These are phyloP conservation scores for Akanthomyces uredinophilus DNA, from an alignment of 2,329 filamentous ascomycete genomes.

Conservation along the genomic window DNA sequence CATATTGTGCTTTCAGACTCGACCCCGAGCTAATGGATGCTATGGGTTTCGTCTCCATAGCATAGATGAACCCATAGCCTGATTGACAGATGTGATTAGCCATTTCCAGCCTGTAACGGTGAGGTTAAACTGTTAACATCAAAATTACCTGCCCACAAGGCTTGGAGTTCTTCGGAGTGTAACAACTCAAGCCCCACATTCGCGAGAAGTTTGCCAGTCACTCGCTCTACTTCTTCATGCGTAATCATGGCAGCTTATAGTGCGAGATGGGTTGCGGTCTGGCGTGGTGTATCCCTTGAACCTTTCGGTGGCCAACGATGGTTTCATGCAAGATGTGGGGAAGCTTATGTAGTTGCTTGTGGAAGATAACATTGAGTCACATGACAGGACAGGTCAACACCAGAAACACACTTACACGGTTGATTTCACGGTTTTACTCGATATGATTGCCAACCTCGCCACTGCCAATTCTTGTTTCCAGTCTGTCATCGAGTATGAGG, in stretches of 20 bases:
- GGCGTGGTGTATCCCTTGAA: neutral
- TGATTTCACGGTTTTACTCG: too few species aligned
- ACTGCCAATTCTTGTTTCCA: too few species aligned
- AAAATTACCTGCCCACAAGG: slow-evolving; percentile 37
- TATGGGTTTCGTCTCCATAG: slow-evolving; percentile 39
- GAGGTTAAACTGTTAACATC: neutral
- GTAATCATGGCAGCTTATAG: neutral
- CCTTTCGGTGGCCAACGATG: too few species aligned
- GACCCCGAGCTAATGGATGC: slow-evolving; percentile 15
- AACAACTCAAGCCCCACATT: slow-evolving; percentile 36
- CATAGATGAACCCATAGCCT: slow-evolving; percentile 52
- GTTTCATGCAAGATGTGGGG: too few species aligned
- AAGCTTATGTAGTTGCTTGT: too few species aligned
- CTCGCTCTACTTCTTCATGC: neutral
- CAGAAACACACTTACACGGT: too few species aligned
- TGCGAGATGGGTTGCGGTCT: too few species aligned
- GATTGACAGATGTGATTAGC: neutral
- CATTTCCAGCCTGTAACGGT: neutral
- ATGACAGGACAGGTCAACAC: too few species aligned
- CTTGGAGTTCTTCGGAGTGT: slow-evolving; percentile 35
- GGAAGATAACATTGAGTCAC: too few species aligned
- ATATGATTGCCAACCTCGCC: too few species aligned
- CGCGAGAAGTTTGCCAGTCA: slow-evolving; percentile 26
- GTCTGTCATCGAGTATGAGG: too few species aligned
- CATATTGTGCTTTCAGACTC: neutral